Evolutionary conservation across 768 basidiomycete genomes (phyloP).

Genomic region (Tremella mesenterica): DNA sequence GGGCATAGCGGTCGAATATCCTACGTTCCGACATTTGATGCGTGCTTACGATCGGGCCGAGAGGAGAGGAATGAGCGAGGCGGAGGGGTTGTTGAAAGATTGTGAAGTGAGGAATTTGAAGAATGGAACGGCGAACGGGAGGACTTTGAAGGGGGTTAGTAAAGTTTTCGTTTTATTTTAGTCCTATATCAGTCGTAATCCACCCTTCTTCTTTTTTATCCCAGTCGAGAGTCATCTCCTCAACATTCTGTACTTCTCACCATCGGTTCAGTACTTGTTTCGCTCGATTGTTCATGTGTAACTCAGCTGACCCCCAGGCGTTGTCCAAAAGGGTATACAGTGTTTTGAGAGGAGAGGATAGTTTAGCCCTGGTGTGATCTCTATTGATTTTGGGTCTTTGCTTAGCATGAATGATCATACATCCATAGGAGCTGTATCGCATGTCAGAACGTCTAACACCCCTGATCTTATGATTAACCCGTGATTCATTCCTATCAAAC

Average conservation of each 20-base stretch:
- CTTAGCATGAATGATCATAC: too few relatives aligned
- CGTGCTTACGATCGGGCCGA: constrained; percentile 36
- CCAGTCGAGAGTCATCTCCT: too few relatives aligned
- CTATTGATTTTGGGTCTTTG: neutral
- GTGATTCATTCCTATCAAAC: too few relatives aligned
- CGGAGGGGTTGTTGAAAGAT: constrained; percentile 26
- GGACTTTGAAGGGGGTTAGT: constrained; percentile 23
- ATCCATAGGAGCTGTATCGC: too few relatives aligned
- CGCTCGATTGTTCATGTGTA: too few relatives aligned
- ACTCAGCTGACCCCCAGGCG: constrained; percentile 12
- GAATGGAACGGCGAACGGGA: constrained; percentile 26
- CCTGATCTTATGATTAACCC: too few relatives aligned
- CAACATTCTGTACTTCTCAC: too few relatives aligned
- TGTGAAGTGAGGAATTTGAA: constrained; percentile 33
- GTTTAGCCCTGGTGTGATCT: constrained; percentile 26
- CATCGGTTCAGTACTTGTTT: too few relatives aligned
- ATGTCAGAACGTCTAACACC: too few relatives aligned
- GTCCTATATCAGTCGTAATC: too few relatives aligned
- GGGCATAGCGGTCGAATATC: constrained; percentile 32
- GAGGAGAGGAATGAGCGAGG: constrained; percentile 19
- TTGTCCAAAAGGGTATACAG: constrained; percentile 30
- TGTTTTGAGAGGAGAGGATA: constrained; percentile 30
- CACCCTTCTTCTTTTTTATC: too few relatives aligned
- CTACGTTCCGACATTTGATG: constrained; percentile 38
- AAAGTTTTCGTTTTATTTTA: neutral